phyloP scores from a whole-genome alignment of 495 filamentous ascomycete species.

The Neurospora sp. region DNA sequence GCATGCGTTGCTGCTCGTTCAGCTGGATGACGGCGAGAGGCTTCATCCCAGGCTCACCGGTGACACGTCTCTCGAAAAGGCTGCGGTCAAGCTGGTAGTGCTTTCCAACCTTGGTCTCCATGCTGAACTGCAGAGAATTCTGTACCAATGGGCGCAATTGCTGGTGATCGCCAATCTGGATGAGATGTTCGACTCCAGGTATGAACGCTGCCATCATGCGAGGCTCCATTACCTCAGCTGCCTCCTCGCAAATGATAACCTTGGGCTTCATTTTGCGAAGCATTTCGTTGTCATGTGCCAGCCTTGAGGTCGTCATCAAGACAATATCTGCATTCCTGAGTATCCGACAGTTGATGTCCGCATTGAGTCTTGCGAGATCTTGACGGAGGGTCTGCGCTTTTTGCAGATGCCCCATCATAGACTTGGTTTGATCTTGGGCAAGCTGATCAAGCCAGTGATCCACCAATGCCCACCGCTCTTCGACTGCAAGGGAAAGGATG shows the following conservation, averaged over 20 bases:
- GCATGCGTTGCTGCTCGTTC: conserved; percentile 51
- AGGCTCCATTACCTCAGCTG: conserved; percentile 65
- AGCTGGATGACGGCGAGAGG: conserved; percentile 33
- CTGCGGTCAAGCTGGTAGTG: conserved; percentile 17
- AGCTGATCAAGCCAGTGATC: background rate
- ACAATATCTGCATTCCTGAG: conserved; percentile 52
- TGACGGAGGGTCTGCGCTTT: background rate
- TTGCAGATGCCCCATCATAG: background rate
- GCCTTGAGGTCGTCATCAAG: conserved; percentile 63
- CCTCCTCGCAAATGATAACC: conserved; percentile 68
- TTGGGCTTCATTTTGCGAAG: conserved; percentile 53
- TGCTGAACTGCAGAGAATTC: conserved; percentile 17
- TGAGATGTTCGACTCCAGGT: conserved; percentile 60
- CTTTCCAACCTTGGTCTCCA: conserved; percentile 11
- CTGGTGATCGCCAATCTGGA: conserved; percentile 71
- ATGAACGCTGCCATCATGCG: conserved; percentile 60
- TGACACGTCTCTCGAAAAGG: conserved; percentile 22
- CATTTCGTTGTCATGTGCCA: conserved; percentile 54
- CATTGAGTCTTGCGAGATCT: conserved; percentile 25
- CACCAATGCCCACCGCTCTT: conserved; percentile 1
- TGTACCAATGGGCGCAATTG: conserved; percentile 52
- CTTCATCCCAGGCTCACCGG: conserved; percentile 10
- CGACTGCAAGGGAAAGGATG: background rate
- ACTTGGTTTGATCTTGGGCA: background rate
- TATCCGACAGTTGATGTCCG: conserved; percentile 43